Conservation (phyloP, 345 rosid species). For the Barbarea vulgaris region DNA sequence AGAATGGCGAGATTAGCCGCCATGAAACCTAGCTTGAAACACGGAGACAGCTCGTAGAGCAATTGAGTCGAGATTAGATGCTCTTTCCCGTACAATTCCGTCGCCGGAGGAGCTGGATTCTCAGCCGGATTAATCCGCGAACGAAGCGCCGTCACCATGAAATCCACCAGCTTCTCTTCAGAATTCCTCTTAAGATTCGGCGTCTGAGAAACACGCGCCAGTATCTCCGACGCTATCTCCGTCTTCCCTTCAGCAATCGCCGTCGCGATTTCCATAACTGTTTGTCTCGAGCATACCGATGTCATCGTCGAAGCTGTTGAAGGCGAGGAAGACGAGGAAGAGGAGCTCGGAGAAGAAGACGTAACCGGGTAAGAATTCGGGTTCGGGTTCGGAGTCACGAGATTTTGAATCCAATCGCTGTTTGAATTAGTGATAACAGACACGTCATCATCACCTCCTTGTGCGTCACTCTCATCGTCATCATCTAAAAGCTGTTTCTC, state of each 20-base stretch:
- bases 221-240: conserved; percentile 65
- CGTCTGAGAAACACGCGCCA: conserved; percentile 55
- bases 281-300: conserved; percentile 54
- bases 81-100: conserved; percentile 62
- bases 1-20: conserved; percentile 89
- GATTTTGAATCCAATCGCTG: conserved; percentile 82
- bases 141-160: conserved; percentile 63
- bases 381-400: conserved; percentile 45
- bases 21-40: conserved; percentile 80
- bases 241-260: conserved; percentile 75
- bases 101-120: conserved; percentile 50
- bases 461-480: conserved; percentile 59
- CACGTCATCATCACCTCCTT: conserved; percentile 54
- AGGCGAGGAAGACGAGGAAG: conserved; percentile 69
- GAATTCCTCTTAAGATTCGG: conserved; percentile 59
- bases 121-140: conserved; percentile 56
- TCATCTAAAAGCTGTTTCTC: conserved; percentile 77
- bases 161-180: conserved; percentile 74
- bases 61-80: conserved; percentile 58
- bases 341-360: conserved; percentile 66
- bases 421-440: conserved; percentile 72
- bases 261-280: conserved; percentile 68
- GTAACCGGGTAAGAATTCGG: conserved; percentile 49
- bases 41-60: conserved; percentile 74
- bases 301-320: conserved; percentile 61